Conservation (phyloP, 108 stramenopile genomes). For the Nitzschia palea region DNA sequence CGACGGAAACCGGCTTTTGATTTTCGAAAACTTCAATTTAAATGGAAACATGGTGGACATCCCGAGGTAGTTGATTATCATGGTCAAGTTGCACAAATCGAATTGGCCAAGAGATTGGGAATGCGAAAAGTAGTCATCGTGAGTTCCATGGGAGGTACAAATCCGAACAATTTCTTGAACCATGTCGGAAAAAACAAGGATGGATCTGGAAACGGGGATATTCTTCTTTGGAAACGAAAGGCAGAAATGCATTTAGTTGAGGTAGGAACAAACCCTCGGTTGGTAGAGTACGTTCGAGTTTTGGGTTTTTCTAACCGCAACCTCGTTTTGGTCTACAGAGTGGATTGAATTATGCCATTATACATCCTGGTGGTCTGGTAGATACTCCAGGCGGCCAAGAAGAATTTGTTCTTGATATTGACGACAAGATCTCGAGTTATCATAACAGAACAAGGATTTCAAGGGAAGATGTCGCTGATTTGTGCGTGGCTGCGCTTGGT, state of each 20-base stretch:
- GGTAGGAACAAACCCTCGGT: conserved; percentile 19
- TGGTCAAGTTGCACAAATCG: conserved; percentile 79
- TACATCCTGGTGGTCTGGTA: conserved; percentile 88
- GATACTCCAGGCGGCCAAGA: conserved; percentile 54
- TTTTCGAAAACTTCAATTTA: conserved; percentile 56
- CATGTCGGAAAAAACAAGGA: conserved; percentile 62
- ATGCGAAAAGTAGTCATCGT: conserved; percentile 74
- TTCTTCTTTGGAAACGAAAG: conserved; percentile 89
- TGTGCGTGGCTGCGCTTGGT: conserved; percentile 70
- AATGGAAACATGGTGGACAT: conserved; percentile 58
- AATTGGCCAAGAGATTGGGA: conserved; percentile 78
- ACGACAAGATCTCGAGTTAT: conserved; percentile 63
- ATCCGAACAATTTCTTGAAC: conserved; percentile 87
- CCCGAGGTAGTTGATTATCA: conserved; percentile 80
- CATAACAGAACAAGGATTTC: conserved; percentile 49
- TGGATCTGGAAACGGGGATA: conserved; percentile 75
- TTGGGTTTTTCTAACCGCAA: neutral
- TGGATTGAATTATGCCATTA: conserved; percentile 81
- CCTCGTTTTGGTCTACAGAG: conserved; percentile 15
- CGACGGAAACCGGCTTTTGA: conserved; percentile 54
- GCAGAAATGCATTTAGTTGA: conserved; percentile 78
- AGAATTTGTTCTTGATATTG: conserved; percentile 74
- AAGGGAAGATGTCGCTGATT: conserved; percentile 80
- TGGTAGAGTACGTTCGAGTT: neutral
- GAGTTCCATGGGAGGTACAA: conserved; percentile 89